These are phyloP conservation scores for Phoenix roebelenii DNA, from an alignment of 176 grass and related monocot genomes.

Conservation along the genomic window DNA sequence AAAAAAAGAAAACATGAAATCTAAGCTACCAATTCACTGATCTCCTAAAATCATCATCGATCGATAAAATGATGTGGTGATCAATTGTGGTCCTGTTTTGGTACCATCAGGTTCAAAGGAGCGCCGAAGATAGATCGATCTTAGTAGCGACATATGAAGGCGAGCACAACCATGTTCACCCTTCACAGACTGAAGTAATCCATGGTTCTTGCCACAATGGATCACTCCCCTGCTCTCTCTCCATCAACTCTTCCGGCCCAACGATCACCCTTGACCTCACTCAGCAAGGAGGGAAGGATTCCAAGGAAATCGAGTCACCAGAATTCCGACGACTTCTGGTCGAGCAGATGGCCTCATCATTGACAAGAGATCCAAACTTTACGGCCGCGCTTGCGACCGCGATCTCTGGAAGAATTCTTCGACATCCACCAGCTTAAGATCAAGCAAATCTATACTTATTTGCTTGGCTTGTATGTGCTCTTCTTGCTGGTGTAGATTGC, in stretches of 20 bases:
- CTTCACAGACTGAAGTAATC: constrained; percentile 1
- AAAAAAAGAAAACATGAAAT: background rate
- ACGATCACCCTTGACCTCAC: constrained; percentile 70
- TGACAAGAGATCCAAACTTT: constrained; percentile 9
- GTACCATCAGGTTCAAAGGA: constrained; percentile 62
- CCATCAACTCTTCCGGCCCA: constrained; percentile 43
- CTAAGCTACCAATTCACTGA: too few species aligned
- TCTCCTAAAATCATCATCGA: too few species aligned
- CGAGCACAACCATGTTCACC: constrained; percentile 63
- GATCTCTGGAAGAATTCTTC: constrained; percentile 4
- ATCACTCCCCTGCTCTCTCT: constrained; percentile 45
- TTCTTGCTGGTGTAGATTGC: too few species aligned
- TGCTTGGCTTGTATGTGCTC: too few species aligned
- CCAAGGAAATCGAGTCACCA: constrained; percentile 22
- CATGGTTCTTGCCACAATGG: background rate
- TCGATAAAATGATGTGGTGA: too few species aligned
- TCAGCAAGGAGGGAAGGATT: constrained; percentile 32
- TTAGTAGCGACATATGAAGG: constrained; percentile 83
- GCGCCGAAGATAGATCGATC: constrained; percentile 67
- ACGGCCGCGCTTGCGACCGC: background rate
- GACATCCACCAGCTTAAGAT: background rate
- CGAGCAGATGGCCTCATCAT: constrained; percentile 3
- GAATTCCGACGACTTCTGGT: background rate
- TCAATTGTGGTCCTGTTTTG: background rate
- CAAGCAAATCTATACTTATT: too few species aligned